Evolutionary conservation across 1,284 basidiomycete genomes (phyloP).

Genomic region (Apiotrichum veenhuisii): DNA sequence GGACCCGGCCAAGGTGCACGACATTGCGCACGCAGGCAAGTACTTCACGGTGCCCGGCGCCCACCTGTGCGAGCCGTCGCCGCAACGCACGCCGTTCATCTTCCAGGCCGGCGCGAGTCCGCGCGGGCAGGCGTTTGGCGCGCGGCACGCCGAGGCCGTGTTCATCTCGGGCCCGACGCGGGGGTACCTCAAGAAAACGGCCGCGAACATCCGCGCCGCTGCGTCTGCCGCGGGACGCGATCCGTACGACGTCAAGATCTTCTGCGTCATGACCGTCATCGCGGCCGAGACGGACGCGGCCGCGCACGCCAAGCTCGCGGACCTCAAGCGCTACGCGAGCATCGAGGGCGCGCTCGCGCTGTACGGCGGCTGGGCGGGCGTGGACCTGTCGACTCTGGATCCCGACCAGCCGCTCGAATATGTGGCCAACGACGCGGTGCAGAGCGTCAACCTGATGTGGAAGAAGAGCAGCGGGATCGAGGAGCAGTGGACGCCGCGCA

Average conservation of each 20-base stretch:
- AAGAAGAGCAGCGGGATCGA: constrained; percentile 11
- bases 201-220: constrained; percentile 11
- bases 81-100: constrained; percentile 42
- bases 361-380: constrained; percentile 32
- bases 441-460: constrained; percentile 16
- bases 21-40: constrained; percentile 41
- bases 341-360: constrained; percentile 41
- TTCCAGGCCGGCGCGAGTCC: constrained; percentile 43
- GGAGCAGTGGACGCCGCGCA: constrained; percentile 15
- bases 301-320: constrained; percentile 34
- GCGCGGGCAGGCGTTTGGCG: constrained; percentile 40
- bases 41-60: constrained; percentile 43
- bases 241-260: constrained; percentile 30
- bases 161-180: constrained; percentile 29
- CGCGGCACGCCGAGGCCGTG: constrained; percentile 45
- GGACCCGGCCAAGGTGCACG: constrained; percentile 28
- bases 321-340: constrained; percentile 27
- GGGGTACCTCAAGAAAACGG: constrained; percentile 3
- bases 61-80: constrained; percentile 41
- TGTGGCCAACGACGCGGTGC: constrained; percentile 16
- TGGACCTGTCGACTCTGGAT: constrained; percentile 6
- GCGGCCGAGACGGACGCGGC: constrained; percentile 33
- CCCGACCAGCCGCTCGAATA: constrained; percentile 16
- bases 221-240: constrained; percentile 20
- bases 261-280: constrained; percentile 28